phyloP scores from a whole-genome alignment of 2,329 filamentous ascomycete genomes.

The Trichoderma simmonsii region DNA sequence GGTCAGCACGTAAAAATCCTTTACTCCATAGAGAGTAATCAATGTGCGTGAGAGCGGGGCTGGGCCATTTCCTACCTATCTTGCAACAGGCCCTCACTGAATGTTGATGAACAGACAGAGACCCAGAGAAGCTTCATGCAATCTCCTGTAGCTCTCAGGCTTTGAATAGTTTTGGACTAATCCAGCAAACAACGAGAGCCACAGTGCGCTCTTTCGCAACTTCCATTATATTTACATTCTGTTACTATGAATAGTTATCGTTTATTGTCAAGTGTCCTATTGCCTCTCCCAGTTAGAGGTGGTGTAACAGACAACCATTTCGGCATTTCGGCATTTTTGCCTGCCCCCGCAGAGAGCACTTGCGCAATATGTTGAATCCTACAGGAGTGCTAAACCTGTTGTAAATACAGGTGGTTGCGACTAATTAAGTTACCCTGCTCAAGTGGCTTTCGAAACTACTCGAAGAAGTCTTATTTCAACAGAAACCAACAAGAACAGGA shows the following conservation, averaged over 20 bases:
- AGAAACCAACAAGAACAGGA: background rate
- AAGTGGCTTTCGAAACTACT: background rate
- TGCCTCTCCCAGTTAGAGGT: background rate
- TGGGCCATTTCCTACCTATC: background rate
- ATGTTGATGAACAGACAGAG: background rate
- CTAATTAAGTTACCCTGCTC: background rate
- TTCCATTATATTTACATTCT: background rate
- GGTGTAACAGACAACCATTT: background rate
- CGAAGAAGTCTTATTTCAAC: background rate
- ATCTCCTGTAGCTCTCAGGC: background rate
- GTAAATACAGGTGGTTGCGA: background rate
- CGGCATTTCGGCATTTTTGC: background rate
- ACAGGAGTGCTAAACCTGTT: background rate
- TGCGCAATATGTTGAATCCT: background rate
- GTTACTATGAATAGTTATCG: background rate
- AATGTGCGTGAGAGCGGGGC: background rate
- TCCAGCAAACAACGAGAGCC: background rate
- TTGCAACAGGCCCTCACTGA: background rate
- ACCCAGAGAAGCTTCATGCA: background rate
- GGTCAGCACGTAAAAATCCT: background rate
- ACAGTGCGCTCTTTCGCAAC: background rate
- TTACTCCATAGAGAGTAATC: background rate
- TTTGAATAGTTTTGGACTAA: background rate
- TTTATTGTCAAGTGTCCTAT: background rate
- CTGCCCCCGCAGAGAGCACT: background rate